Base-by-base conservation (phyloP, 2,329 filamentous ascomycete species). In the Knoxdaviesia capensis region DNA sequence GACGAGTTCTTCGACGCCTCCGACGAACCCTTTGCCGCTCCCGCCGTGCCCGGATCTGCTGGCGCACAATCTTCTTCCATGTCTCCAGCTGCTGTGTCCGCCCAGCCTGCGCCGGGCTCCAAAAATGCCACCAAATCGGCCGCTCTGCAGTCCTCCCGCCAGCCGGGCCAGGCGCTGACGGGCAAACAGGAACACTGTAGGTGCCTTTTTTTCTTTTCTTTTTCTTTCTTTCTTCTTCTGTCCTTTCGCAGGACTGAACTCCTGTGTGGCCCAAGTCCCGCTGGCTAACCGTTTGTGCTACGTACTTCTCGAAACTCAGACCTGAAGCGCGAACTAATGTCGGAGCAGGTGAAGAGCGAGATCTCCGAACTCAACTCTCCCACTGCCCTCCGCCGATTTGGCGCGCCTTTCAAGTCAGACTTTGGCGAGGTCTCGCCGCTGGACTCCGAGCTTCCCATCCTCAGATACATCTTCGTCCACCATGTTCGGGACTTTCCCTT, bases 401-500 rank as follows among this genome's bases (percentile, higher is more conserved):
- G 90, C 45, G 88, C 90, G 6, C 90, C 90, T 0, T 98, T 98
- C 65, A 80, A 75, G 56, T 94, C 87, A 39, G 83, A 94, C 42
- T 78, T 80, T 46, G 90, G 90, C 48, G 90, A 98, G 59, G 80
- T 98, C 29, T 80, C 86, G 4, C 90, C 90, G 9, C 71, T 93
- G 46, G 86, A 98, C 55, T 94, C 87, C 2, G 88, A 96, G 52
- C 69, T 98, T 31, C 90, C 90, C 11, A 80, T 98, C 47, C 67
- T 98, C 47, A 76, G 90, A 49, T 96, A 90, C 63, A 94, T 98
- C 54, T 98, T 98, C 56, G 90, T 96, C 43, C 81, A 96, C 56
- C 87, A 96, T 76, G 77, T 98, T 45, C 85, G 90, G 54, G 92
- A 96, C 53, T 98, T 98, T 53, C 90, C 90, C 1, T 98, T 98